Evolutionary conservation across 2,329 filamentous ascomycete species (phyloP).

Genomic region (Emmonsia crescens): DNA sequence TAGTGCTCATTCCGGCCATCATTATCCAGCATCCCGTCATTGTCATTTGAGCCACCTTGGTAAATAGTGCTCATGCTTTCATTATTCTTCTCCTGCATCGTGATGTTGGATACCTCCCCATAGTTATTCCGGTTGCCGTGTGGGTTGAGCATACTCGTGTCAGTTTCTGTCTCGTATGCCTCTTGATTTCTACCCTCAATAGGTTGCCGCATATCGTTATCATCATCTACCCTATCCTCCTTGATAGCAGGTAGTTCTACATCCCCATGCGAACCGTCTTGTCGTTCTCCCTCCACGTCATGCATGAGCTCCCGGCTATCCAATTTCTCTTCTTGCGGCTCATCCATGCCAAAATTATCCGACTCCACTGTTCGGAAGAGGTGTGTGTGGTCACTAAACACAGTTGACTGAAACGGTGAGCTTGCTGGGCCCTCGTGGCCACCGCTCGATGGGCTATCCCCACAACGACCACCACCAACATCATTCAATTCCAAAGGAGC

Average conservation of each 20-base stretch:
- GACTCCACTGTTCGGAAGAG: background rate
- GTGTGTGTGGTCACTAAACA: slow-evolving; percentile 13
- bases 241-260: background rate
- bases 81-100: slow-evolving; percentile 28
- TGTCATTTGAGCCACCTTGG: slow-evolving; percentile 18
- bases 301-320: slow-evolving; percentile 2
- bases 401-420: slow-evolving; percentile 27
- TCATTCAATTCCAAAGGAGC: background rate
- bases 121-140: background rate
- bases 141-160: background rate
- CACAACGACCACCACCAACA: background rate
- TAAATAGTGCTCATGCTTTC: slow-evolving; percentile 35
- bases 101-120: slow-evolving; percentile 24
- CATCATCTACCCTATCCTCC: background rate
- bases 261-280: background rate
- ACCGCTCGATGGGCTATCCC: background rate
- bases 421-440: slow-evolving; percentile 18
- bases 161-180: background rate
- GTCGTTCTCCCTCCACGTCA: slow-evolving; percentile 1
- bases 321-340: background rate
- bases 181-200: background rate
- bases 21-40: slow-evolving; percentile 16
- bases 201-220: background rate
- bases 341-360: background rate
- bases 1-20: slow-evolving; percentile 7